Conservation (phyloP, 257 asterid species). For the Forsythia viridissima region DNA sequence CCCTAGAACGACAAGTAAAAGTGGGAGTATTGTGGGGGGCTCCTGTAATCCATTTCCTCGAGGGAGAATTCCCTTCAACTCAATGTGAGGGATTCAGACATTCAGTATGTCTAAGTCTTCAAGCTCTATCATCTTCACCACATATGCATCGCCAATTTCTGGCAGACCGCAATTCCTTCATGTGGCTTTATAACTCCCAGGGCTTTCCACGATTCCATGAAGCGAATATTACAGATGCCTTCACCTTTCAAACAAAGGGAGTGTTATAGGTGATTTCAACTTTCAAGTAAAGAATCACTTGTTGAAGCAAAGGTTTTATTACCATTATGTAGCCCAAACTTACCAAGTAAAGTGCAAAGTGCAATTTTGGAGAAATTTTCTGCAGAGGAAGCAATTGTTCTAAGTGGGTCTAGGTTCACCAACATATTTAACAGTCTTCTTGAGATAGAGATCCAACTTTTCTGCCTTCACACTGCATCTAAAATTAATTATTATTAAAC, state of each 20-base stretch:
- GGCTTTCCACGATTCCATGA: neutral
- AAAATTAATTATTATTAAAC: too few relatives aligned
- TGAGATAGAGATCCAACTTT: slow-evolving; percentile 80
- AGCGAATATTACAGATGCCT: neutral
- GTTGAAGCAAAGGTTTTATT: neutral
- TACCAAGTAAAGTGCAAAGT: neutral
- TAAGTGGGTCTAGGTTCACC: slow-evolving; percentile 92
- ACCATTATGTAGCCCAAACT: neutral
- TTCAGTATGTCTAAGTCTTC: too few relatives aligned
- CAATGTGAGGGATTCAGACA: too few relatives aligned
- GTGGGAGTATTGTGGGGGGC: too few relatives aligned
- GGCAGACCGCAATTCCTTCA: too few relatives aligned
- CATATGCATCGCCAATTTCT: too few relatives aligned
- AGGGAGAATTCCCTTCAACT: too few relatives aligned
- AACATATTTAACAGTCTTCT: slow-evolving; percentile 62
- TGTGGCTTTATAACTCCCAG: too few relatives aligned
- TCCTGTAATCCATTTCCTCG: too few relatives aligned
- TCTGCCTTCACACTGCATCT: slow-evolving; percentile 64
- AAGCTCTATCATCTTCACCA: too few relatives aligned
- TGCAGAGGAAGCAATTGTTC: slow-evolving; percentile 94
- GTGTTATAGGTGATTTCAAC: neutral
- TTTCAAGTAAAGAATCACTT: neutral
- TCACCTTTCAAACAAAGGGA: neutral
- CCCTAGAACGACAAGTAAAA: too few relatives aligned
- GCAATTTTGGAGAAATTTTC: slow-evolving; percentile 32